Evolutionary conservation across 1,284 basidiomycete species (phyloP).

Genomic region (Thecaphora frezii): DNA sequence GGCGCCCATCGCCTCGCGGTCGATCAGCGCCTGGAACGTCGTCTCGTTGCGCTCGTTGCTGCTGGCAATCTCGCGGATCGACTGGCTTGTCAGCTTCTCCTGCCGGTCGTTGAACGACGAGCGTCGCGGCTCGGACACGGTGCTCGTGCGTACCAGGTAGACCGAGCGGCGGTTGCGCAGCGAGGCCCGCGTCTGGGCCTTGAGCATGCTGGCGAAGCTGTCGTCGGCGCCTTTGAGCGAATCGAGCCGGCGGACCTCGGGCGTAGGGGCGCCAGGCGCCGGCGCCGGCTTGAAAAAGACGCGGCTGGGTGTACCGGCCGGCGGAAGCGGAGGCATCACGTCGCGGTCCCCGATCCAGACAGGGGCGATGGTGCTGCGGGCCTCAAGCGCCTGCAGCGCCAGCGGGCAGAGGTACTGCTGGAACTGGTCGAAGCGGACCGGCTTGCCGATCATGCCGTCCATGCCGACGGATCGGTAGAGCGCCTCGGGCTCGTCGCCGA

Average conservation of each 20-base stretch:
- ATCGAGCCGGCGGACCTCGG: not conserved
- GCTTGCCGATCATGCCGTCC: constrained; percentile 49
- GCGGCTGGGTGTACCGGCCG: constrained; percentile 19
- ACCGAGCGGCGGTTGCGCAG: constrained; percentile 31
- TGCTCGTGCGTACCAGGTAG: constrained; percentile 24
- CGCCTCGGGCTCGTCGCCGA: constrained; percentile 31
- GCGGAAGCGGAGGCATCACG: constrained; percentile 34
- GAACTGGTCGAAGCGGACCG: constrained; percentile 36
- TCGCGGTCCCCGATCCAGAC: constrained; percentile 13
- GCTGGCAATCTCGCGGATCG: not conserved
- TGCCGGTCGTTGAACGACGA: constrained; percentile 20
- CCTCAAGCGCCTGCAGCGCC: constrained; percentile 20
- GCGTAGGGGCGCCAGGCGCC: not conserved
- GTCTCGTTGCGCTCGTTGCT: not conserved
- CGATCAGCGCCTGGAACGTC: constrained; percentile 22
- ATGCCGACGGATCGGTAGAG: constrained; percentile 39
- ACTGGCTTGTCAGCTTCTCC: not conserved
- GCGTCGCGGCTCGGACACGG: constrained; percentile 23
- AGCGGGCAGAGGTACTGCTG: constrained; percentile 35
- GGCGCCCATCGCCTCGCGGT: constrained; percentile 13
- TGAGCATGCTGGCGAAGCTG: constrained; percentile 38
- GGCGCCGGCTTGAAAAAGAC: constrained; percentile 29
- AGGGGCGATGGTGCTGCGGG: constrained; percentile 13
- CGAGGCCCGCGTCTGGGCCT: constrained; percentile 36
- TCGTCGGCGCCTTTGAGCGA: not conserved